Evolutionary conservation across 805 yeast genomes (phyloP).

Genomic region (Torulaspora indica): DNA sequence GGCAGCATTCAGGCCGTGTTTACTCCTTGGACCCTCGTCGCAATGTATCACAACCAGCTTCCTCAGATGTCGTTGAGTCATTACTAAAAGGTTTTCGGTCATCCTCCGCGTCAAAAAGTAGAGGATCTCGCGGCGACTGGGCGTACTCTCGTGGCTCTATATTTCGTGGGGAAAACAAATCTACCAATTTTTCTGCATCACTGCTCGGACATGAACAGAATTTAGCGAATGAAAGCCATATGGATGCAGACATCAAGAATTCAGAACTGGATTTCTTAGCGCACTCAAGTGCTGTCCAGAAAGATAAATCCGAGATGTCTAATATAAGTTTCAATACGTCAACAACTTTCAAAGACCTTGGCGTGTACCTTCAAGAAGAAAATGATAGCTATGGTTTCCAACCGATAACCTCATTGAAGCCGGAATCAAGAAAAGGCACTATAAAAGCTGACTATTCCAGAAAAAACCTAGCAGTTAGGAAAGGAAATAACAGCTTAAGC

Average conservation of each 20-base stretch:
- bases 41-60: conserved; percentile 28
- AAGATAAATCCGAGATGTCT: conserved; percentile 22
- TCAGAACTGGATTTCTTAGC: conserved; percentile 25
- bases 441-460: conserved; percentile 19
- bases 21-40: conserved; percentile 33
- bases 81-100: conserved; percentile 16
- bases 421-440: conserved; percentile 7
- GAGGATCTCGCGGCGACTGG: conserved; percentile 17
- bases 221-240: neutral
- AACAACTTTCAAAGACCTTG: conserved; percentile 30
- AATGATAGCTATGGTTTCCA: conserved; percentile 3
- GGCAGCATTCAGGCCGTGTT: neutral
- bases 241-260: conserved; percentile 4
- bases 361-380: conserved; percentile 19
- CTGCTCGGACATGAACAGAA: neutral
- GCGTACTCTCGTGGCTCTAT: conserved; percentile 8
- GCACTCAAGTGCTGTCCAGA: conserved; percentile 29
- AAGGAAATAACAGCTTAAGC: conserved; percentile 8
- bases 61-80: conserved; percentile 19
- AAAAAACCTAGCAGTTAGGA: conserved; percentile 12
- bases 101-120: conserved; percentile 8
- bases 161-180: neutral
- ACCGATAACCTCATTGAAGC: neutral
- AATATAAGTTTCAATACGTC: conserved; percentile 26
- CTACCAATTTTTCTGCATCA: neutral